phyloP scores from a whole-genome alignment of 805 yeast genomes.

The Suhomyces prunicola region DNA sequence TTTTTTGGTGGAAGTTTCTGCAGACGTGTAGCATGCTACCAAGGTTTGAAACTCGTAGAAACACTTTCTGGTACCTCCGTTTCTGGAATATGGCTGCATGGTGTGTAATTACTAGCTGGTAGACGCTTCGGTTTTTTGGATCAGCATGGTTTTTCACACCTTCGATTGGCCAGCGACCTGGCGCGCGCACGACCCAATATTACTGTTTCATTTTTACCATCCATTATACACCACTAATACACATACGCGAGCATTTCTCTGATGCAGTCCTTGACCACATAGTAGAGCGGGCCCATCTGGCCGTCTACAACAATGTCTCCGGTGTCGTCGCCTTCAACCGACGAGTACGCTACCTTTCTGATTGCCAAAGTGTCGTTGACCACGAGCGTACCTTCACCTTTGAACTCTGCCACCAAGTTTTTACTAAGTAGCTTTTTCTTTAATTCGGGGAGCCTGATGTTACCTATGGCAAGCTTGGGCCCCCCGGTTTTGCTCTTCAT shows the following conservation, averaged over 20 bases:
- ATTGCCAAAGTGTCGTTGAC: conserved; percentile 76
- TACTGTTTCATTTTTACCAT: neutral
- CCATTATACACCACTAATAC: conserved; percentile 20
- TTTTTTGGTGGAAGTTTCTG: conserved; percentile 40
- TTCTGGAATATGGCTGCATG: conserved; percentile 48
- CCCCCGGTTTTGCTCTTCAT: conserved; percentile 7
- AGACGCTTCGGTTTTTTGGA: neutral
- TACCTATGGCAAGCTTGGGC: conserved; percentile 75
- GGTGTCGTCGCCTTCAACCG: conserved; percentile 48
- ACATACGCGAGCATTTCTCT: conserved; percentile 74
- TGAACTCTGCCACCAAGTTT: conserved; percentile 78
- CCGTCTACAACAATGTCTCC: conserved; percentile 90
- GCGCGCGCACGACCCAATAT: conserved; percentile 8
- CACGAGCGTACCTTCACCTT: conserved; percentile 89
- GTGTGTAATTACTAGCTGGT: neutral
- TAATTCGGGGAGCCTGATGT: conserved; percentile 77
- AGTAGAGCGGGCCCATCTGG: conserved; percentile 66
- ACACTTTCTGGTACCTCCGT: conserved; percentile 47
- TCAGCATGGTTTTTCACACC: conserved; percentile 1
- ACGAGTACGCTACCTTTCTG: conserved; percentile 53
- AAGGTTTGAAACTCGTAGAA: conserved; percentile 46
- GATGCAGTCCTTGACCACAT: conserved; percentile 69
- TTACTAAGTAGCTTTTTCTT: conserved; percentile 55
- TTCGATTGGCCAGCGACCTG: neutral
- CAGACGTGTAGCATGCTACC: conserved; percentile 43